phyloP scores from a whole-genome alignment of 169 alveolate species.

The Plasmodium fragile region DNA sequence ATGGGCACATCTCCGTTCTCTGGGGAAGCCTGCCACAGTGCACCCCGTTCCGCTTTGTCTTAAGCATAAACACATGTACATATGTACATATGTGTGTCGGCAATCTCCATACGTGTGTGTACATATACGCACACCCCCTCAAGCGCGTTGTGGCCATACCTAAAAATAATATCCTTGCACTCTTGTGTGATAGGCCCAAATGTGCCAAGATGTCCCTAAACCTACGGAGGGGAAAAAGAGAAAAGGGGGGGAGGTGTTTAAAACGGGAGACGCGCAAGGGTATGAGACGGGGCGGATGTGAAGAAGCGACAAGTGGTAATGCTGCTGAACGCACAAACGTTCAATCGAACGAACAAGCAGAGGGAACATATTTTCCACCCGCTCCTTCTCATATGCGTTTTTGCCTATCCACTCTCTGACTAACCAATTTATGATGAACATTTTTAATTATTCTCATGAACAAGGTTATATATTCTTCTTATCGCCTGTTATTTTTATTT shows the following conservation, averaged over 20 bases:
- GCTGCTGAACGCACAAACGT: not conserved
- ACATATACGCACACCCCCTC: not conserved
- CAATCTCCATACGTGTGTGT: not conserved
- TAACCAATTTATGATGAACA: constrained; percentile 86
- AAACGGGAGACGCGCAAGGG: not conserved
- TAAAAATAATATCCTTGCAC: constrained; percentile 93
- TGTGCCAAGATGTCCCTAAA: constrained; percentile 91
- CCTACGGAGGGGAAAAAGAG: constrained; percentile 86
- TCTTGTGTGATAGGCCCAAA: constrained; percentile 93
- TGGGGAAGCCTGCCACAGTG: not conserved
- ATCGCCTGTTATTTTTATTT: not conserved
- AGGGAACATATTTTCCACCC: not conserved
- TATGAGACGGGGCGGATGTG: not conserved
- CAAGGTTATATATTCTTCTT: not conserved
- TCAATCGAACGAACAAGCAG: not conserved
- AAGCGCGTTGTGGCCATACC: constrained; percentile 77
- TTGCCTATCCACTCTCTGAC: not conserved
- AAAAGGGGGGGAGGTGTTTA: not conserved
- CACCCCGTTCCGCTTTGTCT: not conserved
- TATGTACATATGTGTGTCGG: not conserved
- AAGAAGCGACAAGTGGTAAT: not conserved
- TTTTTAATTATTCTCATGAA: constrained; percentile 66
- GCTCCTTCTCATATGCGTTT: not conserved
- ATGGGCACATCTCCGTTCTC: not conserved
- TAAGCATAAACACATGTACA: not conserved